Evolutionary conservation across 768 basidiomycete genomes (phyloP).

Genomic region (Piloderma croceum): DNA sequence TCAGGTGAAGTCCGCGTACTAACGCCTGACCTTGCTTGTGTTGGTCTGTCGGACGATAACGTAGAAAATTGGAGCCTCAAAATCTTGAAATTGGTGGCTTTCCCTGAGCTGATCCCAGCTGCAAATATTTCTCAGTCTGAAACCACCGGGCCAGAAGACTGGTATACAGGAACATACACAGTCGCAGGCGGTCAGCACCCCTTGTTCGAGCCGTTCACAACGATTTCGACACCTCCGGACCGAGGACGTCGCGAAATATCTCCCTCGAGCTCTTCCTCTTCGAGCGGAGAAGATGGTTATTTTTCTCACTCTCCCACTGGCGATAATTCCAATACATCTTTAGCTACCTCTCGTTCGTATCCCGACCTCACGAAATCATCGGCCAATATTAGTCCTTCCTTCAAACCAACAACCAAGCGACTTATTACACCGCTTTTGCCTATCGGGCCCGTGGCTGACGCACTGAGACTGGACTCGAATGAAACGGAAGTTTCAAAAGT

Average conservation of each 20-base stretch:
- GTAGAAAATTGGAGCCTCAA: slow-evolving; percentile 72
- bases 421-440: slow-evolving; percentile 28
- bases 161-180: too few species aligned
- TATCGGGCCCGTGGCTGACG: too few species aligned
- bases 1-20: slow-evolving; percentile 57
- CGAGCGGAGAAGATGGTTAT: slow-evolving; percentile 45
- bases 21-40: slow-evolving; percentile 67
- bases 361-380: slow-evolving; percentile 33
- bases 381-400: slow-evolving; percentile 24
- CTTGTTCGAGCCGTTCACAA: too few species aligned
- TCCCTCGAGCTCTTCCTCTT: slow-evolving; percentile 21
- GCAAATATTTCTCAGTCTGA: too few species aligned
- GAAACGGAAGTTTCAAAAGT: too few species aligned
- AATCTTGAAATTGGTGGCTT: slow-evolving; percentile 72
- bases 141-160: too few species aligned
- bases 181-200: too few species aligned
- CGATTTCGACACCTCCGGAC: too few species aligned
- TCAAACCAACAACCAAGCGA: slow-evolving; percentile 35
- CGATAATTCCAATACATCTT: slow-evolving; percentile 29
- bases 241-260: too few species aligned
- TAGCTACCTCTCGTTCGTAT: slow-evolving; percentile 38
- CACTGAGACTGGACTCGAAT: too few species aligned
- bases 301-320: slow-evolving; percentile 52
- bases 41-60: slow-evolving; percentile 64
- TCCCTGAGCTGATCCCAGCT: slow-evolving; percentile 67